Evolutionary conservation across 2,329 filamentous ascomycete genomes (phyloP).

Genomic region (Podosphaera xanthii): DNA sequence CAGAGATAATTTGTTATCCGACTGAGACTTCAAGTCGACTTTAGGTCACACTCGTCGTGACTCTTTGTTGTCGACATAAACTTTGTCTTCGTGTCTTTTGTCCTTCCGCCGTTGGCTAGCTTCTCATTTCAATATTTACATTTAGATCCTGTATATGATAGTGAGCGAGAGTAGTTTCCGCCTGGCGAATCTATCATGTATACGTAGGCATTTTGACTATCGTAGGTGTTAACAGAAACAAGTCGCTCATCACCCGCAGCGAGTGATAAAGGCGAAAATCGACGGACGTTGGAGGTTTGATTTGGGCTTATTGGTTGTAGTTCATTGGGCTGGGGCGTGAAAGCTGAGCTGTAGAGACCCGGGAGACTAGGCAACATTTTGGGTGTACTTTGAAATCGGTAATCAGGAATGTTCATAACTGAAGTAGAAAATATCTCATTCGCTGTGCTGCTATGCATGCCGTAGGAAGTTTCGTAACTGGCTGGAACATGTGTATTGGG

Average conservation of each 20-base stretch:
- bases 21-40: too few species aligned
- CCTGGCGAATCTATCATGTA: neutral
- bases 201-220: slow-evolving; percentile 3
- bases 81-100: too few species aligned
- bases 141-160: too few species aligned
- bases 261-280: slow-evolving; percentile 15
- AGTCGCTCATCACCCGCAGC: slow-evolving; percentile 8
- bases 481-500: slow-evolving; percentile 16
- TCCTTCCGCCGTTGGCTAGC: too few species aligned
- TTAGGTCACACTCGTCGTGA: too few species aligned
- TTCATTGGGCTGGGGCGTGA: slow-evolving; percentile 22
- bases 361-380: slow-evolving; percentile 18
- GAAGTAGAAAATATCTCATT: slow-evolving; percentile 20
- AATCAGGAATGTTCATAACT: slow-evolving; percentile 14
- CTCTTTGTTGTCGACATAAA: too few species aligned
- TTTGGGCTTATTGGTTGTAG: slow-evolving; percentile 18
- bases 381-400: slow-evolving; percentile 1
- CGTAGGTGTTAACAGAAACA: slow-evolving; percentile 9
- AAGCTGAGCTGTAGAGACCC: slow-evolving; percentile 22
- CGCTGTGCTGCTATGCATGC: slow-evolving; percentile 29
- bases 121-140: too few species aligned
- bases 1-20: too few species aligned
- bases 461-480: slow-evolving; percentile 25
- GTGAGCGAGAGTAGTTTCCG: neutral
- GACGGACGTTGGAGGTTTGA: slow-evolving; percentile 14